Base-by-base conservation (phyloP, 331 rosid species). In the Prunus yedoensis region DNA sequence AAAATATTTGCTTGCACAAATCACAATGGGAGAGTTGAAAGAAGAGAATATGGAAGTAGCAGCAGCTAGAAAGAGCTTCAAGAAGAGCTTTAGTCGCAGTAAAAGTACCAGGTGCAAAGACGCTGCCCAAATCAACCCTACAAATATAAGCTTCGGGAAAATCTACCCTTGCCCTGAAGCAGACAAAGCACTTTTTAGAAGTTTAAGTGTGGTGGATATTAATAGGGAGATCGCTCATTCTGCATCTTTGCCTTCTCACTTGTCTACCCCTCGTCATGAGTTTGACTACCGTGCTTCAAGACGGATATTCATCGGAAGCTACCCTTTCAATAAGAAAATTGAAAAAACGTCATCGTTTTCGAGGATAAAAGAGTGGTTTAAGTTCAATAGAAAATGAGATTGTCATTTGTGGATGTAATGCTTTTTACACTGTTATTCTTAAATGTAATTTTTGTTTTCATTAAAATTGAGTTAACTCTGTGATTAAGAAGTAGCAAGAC, bases 241-340 rank as follows among this genome's bases (percentile, higher is more conserved):
- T 38, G 43, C 8, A 38, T 38, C 43, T 38, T 38, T 38, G 43
- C 43, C 43, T 6, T 38, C 43, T 38, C 43, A 38, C 10, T 38
- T 38, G 43, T 38, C 43, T 38, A 38, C 43, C 2, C 10, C 43
- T 38, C 9, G 43, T 38, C 43, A 38, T 38, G 9, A 38, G 8
- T 38, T 38, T 38, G 43, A 38, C 9, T 38, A 38, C 9, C 43
- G 43, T 2, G 20, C 63, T 58, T 51, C 43, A 13, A 64, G 83
- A 56, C 77, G 64, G 54, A 77, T 10, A 8, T 77, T 49, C 61
- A 72, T 77, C 1, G 23, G 74, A 32, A 80, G 74, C 63, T 77
- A 80, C 65, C 57, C 71, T 2, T 77, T 63, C 9, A 5, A 63
- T 3, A 71, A 27, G 56, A 69, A 59, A 41, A 0, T 38, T 38